These are phyloP conservation scores for Daedalea quercina DNA, from an alignment of 768 basidiomycete species.

Conservation along the genomic window DNA sequence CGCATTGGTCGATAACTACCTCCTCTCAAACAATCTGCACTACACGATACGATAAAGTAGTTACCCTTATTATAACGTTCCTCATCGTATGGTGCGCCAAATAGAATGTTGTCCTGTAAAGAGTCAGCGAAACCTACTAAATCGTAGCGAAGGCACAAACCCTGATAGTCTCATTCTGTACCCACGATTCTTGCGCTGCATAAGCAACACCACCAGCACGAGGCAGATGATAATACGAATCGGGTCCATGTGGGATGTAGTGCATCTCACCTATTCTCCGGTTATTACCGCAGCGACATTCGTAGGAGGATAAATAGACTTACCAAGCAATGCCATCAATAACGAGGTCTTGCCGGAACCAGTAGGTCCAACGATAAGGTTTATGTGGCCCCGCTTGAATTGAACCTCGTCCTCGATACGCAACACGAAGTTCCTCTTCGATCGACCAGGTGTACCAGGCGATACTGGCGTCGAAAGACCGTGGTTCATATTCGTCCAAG, in stretches of 20 bases:
- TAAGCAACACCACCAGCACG: constrained; percentile 39
- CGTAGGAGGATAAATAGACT: background rate
- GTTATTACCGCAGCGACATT: background rate
- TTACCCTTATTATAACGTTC: constrained; percentile 37
- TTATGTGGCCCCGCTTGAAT: constrained; percentile 47
- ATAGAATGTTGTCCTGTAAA: constrained; percentile 41
- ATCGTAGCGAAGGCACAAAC: constrained; percentile 45
- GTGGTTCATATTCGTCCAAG: constrained; percentile 42
- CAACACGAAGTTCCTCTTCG: constrained; percentile 41
- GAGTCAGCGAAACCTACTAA: constrained; percentile 55
- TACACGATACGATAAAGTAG: no score
- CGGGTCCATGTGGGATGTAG: constrained; percentile 30
- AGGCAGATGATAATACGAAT: constrained; percentile 36
- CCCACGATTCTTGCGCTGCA: constrained; percentile 44
- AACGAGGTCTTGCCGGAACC: constrained; percentile 57
- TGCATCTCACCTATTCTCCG: constrained; percentile 41
- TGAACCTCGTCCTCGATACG: constrained; percentile 43
- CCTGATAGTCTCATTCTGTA: constrained; percentile 37
- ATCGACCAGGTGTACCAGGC: constrained; percentile 19
- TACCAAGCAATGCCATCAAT: constrained; percentile 52
- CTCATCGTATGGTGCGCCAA: constrained; percentile 39
- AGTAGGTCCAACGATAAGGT: constrained; percentile 55
- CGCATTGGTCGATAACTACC: constrained; percentile 32
- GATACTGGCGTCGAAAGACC: constrained; percentile 24
- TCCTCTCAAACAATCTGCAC: background rate